Percentiles rank a stretch among this genome's conserved stretches.
These are phyloP conservation scores for Mycena alexandri DNA, from an alignment of 768 basidiomycete genomes.

Conservation along the genomic window DNA sequence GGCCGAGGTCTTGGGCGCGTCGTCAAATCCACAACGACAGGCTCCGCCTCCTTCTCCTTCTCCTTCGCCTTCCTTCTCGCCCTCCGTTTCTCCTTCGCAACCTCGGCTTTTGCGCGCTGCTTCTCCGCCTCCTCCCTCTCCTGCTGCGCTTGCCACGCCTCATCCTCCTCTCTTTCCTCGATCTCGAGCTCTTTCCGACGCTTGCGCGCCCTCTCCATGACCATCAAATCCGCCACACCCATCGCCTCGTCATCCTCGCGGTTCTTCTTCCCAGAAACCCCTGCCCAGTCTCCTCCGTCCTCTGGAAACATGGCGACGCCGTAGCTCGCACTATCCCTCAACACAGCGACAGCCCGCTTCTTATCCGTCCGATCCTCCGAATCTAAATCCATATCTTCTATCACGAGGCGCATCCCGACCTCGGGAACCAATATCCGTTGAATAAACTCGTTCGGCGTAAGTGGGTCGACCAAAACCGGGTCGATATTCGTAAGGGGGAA, in stretches of 20 bases:
- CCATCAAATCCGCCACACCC: slow-evolving; percentile 63
- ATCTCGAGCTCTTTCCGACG: slow-evolving; percentile 63
- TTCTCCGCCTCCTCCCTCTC: slow-evolving; percentile 34
- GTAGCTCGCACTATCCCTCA: slow-evolving; percentile 84
- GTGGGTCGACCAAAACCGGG: slow-evolving; percentile 67
- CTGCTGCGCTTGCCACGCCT: slow-evolving; percentile 36
- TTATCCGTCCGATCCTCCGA: slow-evolving; percentile 52
- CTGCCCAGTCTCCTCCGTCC: slow-evolving; percentile 57
- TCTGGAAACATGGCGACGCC: slow-evolving; percentile 90
- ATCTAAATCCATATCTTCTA: slow-evolving; percentile 72
- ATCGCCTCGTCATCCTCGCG: slow-evolving; percentile 44
- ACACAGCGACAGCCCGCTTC: slow-evolving; percentile 62
- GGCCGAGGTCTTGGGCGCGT: slow-evolving; percentile 32
- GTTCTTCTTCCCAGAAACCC: slow-evolving; percentile 40
- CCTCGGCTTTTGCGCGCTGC: slow-evolving; percentile 27
- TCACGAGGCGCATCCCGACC: slow-evolving; percentile 84
- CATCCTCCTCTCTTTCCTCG: slow-evolving; percentile 53
- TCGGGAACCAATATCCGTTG: slow-evolving; percentile 93
- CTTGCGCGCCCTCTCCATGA: slow-evolving; percentile 67
- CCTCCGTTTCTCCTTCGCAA: slow-evolving; percentile 27
- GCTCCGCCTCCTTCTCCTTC: slow-evolving; percentile 14
- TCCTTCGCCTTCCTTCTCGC: slow-evolving; percentile 34
- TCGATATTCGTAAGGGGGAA: slow-evolving; percentile 76
- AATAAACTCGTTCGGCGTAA: slow-evolving; percentile 82
- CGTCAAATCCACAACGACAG: slow-evolving; percentile 11